A percentile compares a stretch with the other conserved stretches of the same genome.
Conservation (phyloP, 495 filamentous ascomycete genomes). For the Penicillium dipodomyicola region DNA sequence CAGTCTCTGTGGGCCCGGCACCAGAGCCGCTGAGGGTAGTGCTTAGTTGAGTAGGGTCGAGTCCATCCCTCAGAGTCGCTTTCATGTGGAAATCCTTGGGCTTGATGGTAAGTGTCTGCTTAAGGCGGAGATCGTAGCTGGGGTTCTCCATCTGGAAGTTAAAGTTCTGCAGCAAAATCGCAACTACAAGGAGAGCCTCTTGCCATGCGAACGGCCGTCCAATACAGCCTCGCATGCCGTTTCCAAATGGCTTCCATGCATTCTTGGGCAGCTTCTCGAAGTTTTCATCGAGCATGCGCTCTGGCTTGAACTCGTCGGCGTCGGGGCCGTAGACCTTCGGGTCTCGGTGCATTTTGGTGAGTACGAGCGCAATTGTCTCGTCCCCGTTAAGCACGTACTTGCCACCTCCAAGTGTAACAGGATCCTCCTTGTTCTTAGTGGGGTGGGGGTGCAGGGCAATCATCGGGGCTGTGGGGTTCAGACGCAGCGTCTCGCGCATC, state of each 20-base stretch:
- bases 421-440: conserved; percentile 51
- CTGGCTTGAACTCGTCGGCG: conserved; percentile 61
- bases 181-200: conserved; percentile 53
- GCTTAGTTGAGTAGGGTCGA: conserved; percentile 58
- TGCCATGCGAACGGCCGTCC: conserved; percentile 69
- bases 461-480: conserved; percentile 57
- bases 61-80: conserved; percentile 56
- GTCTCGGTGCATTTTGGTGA: conserved; percentile 63
- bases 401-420: conserved; percentile 51
- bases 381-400: conserved; percentile 61
- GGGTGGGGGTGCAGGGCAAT: conserved; percentile 43
- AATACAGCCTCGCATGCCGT: conserved; percentile 64
- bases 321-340: conserved; percentile 62
- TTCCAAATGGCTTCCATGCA: conserved; percentile 63
- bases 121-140: conserved; percentile 56
- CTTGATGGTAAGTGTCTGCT: conserved; percentile 74
- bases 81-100: conserved; percentile 71
- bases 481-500: conserved; percentile 68
- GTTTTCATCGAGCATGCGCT: conserved; percentile 62
- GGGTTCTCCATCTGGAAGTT: conserved; percentile 59
- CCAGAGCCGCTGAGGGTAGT: conserved; percentile 41
- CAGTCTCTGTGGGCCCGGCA: conserved; percentile 10
- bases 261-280: conserved; percentile 57
- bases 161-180: conserved; percentile 59
- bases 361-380: conserved; percentile 53